A percentile compares a stretch with the other conserved stretches of the same genome.
Conservation (phyloP, 1,139 yeast species). For the Saccharomyces hybrid region DNA sequence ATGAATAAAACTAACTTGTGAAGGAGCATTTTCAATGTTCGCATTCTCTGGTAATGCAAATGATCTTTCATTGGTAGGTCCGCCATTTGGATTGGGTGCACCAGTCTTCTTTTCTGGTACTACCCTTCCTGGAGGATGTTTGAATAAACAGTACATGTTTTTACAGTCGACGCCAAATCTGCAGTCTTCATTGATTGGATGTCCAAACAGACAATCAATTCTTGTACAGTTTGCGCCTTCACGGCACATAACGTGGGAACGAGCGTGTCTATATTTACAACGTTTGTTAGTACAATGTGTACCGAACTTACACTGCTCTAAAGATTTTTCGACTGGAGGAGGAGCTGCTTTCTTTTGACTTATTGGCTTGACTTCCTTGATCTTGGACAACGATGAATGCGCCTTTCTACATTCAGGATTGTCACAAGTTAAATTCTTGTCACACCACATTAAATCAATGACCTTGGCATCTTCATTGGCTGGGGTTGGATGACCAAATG, state of each 20-base stretch:
- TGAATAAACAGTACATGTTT: slow-evolving; percentile 60
- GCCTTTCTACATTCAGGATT: slow-evolving; percentile 61
- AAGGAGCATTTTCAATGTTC: slow-evolving; percentile 57
- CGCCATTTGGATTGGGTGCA: background rate
- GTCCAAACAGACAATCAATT: slow-evolving; percentile 73
- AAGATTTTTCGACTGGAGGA: slow-evolving; percentile 40
- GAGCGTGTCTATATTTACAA: slow-evolving; percentile 83
- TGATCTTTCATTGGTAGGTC: slow-evolving; percentile 43
- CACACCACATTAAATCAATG: slow-evolving; percentile 66
- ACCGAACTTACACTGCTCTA: slow-evolving; percentile 81
- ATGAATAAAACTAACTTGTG: slow-evolving; percentile 33
- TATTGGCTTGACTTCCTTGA: slow-evolving; percentile 31
- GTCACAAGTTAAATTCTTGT: slow-evolving; percentile 55
- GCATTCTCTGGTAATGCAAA: slow-evolving; percentile 71
- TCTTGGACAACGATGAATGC: slow-evolving; percentile 60
- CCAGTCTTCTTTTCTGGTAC: slow-evolving; percentile 17
- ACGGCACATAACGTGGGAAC: slow-evolving; percentile 65
- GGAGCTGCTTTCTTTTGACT: slow-evolving; percentile 13
- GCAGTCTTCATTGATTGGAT: slow-evolving; percentile 72
- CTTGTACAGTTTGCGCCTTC: slow-evolving; percentile 72
- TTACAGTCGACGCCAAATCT: slow-evolving; percentile 70
- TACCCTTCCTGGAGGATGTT: slow-evolving; percentile 70
- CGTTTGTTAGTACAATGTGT: slow-evolving; percentile 62
- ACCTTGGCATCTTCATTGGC: slow-evolving; percentile 70
- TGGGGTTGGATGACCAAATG: slow-evolving; percentile 88